Percentiles rank a stretch among this genome's conserved stretches.
phyloP scores from a whole-genome alignment of 345 rosid species.

The Brassica nigra region DNA sequence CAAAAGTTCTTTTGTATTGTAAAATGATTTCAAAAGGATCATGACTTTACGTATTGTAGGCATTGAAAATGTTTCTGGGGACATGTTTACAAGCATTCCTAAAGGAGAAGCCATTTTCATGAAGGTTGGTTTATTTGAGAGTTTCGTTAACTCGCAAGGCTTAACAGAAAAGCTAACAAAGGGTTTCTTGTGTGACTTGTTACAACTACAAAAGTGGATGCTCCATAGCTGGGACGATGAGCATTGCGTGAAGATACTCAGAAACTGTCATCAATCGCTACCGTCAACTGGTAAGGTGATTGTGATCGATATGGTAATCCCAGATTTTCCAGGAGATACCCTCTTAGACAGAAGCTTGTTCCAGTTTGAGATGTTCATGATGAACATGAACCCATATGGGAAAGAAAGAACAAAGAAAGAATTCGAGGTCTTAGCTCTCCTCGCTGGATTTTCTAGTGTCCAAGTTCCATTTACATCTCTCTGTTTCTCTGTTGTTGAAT shows the following conservation, averaged over 20 bases:
- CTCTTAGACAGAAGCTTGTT: constrained; percentile 38
- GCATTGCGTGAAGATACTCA: constrained; percentile 49
- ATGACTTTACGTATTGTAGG: constrained; percentile 31
- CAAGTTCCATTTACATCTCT: constrained; percentile 41
- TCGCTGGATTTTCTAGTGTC: constrained; percentile 54
- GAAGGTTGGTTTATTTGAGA: constrained; percentile 46
- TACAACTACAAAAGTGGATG: constrained; percentile 45
- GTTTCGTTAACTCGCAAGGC: background rate
- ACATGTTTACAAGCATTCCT: constrained; percentile 50
- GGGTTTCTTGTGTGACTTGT: constrained; percentile 5
- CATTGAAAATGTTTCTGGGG: constrained; percentile 50
- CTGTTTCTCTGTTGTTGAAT: constrained; percentile 51
- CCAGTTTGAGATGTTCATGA: constrained; percentile 46
- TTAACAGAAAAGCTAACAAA: background rate
- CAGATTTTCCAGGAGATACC: constrained; percentile 41
- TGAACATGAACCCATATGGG: constrained; percentile 40
- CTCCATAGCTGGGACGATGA: constrained; percentile 50
- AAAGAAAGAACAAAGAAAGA: constrained; percentile 52
- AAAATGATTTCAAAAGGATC: background rate
- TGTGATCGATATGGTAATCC: constrained; percentile 49
- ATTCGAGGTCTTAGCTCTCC: constrained; percentile 44
- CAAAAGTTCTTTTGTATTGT: background rate
- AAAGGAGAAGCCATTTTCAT: constrained; percentile 72
- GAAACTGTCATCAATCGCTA: constrained; percentile 47
- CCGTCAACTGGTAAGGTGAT: constrained; percentile 51